Base-by-base conservation (phyloP, 2,329 filamentous ascomycete genomes). In the Pyrenochaeta sp. region DNA sequence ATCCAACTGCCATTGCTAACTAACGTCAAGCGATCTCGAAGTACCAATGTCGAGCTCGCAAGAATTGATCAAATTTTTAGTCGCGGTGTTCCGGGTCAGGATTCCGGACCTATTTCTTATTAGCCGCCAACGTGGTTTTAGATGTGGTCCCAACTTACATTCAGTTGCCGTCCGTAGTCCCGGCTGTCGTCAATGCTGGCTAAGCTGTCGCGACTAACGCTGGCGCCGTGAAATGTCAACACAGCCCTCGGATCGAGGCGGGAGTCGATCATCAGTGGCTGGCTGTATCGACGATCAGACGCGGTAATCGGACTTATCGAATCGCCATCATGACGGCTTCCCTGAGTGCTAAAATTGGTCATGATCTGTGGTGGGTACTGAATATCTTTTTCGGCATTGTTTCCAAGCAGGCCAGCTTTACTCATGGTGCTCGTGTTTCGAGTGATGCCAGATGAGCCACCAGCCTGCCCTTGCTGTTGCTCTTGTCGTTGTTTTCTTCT, bases 391-490 rank as follows among this genome's bases (percentile, higher is more conserved):
- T 76, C 72, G 34, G 51, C 46, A 13, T 55, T 54, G 24, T 65
- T 61, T 46, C 69, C 67, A 15, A 84, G 69, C 7, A 84, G 71
- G 13, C 82, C 82, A 19, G 79, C 76, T 66, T 77, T 80, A 68
- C 81, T 83, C 65, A 83, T 75, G 13, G 82, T 80, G 69, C 81
- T 83, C 19, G 77, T 76, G 54, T 83, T 82, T 22, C 82, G 74
- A 10, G 71, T 64, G 54, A 77, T 69, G 37, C 72, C 70, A 3
- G 65, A 60, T 34, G 64, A 64, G 9, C 62, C 54, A 42, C 57
- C 54, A n/a, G 39, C 49, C 22, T 52, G 39, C n/a, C 46, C 60
- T n/a, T 69, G 60, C 34, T 67, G 61, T 34, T 67, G 56, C 15
- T 64, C 50, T 32, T 62, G 58, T 47, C 62, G 61, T 40, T 72